Conservation (phyloP, 371 early-diverging fungal genomes). For the Lichtheimia corymbifera region DNA sequence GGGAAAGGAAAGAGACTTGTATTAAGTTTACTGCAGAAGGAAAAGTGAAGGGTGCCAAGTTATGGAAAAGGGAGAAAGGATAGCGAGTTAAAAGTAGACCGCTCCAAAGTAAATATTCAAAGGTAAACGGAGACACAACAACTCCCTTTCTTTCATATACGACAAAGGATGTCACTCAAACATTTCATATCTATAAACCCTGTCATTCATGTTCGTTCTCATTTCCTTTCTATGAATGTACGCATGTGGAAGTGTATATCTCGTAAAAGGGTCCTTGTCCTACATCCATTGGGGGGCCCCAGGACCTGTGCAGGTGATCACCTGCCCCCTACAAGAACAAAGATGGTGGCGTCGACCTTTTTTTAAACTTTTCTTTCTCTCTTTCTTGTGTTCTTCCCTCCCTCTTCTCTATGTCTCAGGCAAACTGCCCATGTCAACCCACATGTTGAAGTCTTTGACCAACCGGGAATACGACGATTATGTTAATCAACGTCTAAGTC, state of each 20-base stretch:
- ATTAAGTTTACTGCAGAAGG: too few species aligned
- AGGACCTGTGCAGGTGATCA: constrained; percentile 12
- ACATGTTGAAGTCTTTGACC: constrained; percentile 9
- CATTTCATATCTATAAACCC: too few species aligned
- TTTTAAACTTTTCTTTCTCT: constrained; percentile 5
- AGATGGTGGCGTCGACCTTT: constrained; percentile 6
- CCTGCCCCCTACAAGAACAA: background rate
- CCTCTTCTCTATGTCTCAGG: background rate
- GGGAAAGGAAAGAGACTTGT: too few species aligned
- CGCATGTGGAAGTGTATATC: background rate
- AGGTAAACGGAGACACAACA: too few species aligned
- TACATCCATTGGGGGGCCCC: background rate
- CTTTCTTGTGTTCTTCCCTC: background rate
- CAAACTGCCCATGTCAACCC: constrained; percentile 12
- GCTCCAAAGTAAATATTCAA: too few species aligned
- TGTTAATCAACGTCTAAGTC: constrained; percentile 7
- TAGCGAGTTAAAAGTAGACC: too few species aligned
- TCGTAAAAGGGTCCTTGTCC: too few species aligned
- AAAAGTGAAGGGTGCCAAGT: too few species aligned
- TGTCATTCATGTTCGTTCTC: too few species aligned
- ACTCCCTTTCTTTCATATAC: too few species aligned
- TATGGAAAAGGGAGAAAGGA: too few species aligned
- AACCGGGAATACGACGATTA: constrained; percentile 16
- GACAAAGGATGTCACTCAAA: too few species aligned
- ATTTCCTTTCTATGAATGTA: background rate